Evolutionary conservation across 2,329 filamentous ascomycete species (phyloP).

Genomic region (Ilyonectria sp.): DNA sequence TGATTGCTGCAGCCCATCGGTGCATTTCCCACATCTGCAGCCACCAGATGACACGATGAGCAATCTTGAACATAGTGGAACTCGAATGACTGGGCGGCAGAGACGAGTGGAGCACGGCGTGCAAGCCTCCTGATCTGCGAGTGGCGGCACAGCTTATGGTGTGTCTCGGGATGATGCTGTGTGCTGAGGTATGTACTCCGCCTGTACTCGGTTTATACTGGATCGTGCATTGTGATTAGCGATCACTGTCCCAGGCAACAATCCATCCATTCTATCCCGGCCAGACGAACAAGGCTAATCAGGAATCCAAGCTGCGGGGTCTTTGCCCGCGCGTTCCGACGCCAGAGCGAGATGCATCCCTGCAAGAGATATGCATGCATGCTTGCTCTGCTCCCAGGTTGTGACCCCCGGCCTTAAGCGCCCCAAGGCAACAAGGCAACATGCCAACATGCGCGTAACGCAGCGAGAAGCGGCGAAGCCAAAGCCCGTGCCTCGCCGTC

Average conservation of each 20-base stretch:
- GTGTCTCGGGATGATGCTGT: not conserved
- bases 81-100: not conserved
- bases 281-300: not conserved
- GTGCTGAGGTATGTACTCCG: not conserved
- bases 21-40: not conserved
- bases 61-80: not conserved
- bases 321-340: slow-evolving; percentile 14
- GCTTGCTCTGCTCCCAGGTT: not conserved
- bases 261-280: not conserved
- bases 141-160: not conserved
- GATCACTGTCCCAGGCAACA: not conserved
- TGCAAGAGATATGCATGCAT: slow-evolving; percentile 20
- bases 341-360: slow-evolving; percentile 14
- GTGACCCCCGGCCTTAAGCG: not conserved
- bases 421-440: slow-evolving; percentile 16
- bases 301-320: not conserved
- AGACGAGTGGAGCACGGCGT: not conserved
- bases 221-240: not conserved
- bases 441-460: slow-evolving; percentile 2
- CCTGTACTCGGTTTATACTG: not conserved
- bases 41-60: slow-evolving; percentile 5
- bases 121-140: not conserved
- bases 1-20: slow-evolving; percentile 1
- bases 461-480: not conserved
- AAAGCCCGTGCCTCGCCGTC: not conserved